Evolutionary conservation across 768 basidiomycete genomes (phyloP).

Genomic region (Mycena alexandri): DNA sequence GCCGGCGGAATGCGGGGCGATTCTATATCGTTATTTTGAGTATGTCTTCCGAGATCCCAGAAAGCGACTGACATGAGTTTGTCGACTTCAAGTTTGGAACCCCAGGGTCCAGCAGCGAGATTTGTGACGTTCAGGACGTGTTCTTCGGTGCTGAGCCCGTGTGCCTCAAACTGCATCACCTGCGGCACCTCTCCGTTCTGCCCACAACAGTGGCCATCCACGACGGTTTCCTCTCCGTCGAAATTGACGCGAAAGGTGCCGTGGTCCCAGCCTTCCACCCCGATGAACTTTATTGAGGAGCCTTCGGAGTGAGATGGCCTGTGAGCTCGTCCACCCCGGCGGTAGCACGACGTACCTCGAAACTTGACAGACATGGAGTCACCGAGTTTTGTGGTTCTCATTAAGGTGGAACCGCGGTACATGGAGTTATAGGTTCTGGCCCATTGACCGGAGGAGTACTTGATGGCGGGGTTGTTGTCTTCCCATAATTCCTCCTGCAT

Average conservation of each 20-base stretch:
- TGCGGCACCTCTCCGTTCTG: constrained; percentile 12
- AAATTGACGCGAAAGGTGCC: constrained; percentile 26
- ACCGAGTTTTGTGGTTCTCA: constrained; percentile 25
- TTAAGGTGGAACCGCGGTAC: constrained; percentile 19
- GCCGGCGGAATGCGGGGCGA: no score
- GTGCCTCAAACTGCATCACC: constrained; percentile 28
- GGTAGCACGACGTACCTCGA: background rate
- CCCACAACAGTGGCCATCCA: constrained; percentile 30
- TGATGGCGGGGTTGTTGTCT: constrained; percentile 17
- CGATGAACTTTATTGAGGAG: constrained; percentile 19
- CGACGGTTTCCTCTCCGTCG: constrained; percentile 22
- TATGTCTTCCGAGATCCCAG: no score
- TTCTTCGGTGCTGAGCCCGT: constrained; percentile 1
- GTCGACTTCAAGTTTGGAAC: constrained; percentile 24
- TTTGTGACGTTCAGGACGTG: constrained; percentile 31
- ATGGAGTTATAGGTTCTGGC: constrained; percentile 2
- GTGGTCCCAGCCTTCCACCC: constrained; percentile 31
- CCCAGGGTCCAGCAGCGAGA: constrained; percentile 11
- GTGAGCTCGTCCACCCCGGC: no score
- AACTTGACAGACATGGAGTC: constrained; percentile 28
- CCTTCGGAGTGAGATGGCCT: constrained; percentile 4
- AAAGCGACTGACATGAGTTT: constrained; percentile 25
- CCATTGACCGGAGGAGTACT: constrained; percentile 21
- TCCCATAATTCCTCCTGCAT: constrained; percentile 17
- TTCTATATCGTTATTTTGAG: no score